Percentiles rank a stretch among this genome's conserved stretches.
phyloP scores from a whole-genome alignment of 768 basidiomycete species.

The Trametes cingulata region DNA sequence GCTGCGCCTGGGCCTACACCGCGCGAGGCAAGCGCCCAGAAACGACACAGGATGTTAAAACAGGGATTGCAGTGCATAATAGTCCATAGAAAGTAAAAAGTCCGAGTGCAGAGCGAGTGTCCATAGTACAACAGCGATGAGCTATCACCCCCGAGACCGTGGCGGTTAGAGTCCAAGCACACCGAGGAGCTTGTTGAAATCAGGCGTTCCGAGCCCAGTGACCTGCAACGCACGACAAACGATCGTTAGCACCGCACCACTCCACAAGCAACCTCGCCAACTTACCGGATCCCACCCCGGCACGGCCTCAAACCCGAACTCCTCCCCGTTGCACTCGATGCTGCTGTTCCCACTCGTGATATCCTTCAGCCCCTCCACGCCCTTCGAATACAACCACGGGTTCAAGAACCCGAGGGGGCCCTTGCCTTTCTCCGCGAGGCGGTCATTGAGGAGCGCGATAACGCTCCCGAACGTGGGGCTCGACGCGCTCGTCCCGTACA shows the following conservation, averaged over 20 bases:
- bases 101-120: neutral
- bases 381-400: slow-evolving; percentile 36
- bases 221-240: slow-evolving; percentile 4
- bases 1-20: too few relatives aligned
- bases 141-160: neutral
- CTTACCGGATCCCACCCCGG: slow-evolving; percentile 35
- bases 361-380: slow-evolving; percentile 32
- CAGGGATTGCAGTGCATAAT: too few relatives aligned
- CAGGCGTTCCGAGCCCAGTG: slow-evolving; percentile 35
- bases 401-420: slow-evolving; percentile 38
- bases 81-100: neutral
- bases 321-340: slow-evolving; percentile 36
- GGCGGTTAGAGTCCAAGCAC: neutral
- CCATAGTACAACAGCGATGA: neutral
- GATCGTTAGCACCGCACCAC: neutral
- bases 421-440: slow-evolving; percentile 31
- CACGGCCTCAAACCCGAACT: slow-evolving; percentile 34
- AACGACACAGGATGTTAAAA: slow-evolving; percentile 26
- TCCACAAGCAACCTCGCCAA: neutral
- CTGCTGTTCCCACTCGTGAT: slow-evolving; percentile 35
- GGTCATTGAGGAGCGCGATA: slow-evolving; percentile 37
- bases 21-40: slow-evolving; percentile 28
- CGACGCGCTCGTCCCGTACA: slow-evolving; percentile 36
- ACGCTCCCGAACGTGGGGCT: slow-evolving; percentile 37
- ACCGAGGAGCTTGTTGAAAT: slow-evolving; percentile 23